Conservation (phyloP, 768 basidiomycete species). For the Harrya chromipes region DNA sequence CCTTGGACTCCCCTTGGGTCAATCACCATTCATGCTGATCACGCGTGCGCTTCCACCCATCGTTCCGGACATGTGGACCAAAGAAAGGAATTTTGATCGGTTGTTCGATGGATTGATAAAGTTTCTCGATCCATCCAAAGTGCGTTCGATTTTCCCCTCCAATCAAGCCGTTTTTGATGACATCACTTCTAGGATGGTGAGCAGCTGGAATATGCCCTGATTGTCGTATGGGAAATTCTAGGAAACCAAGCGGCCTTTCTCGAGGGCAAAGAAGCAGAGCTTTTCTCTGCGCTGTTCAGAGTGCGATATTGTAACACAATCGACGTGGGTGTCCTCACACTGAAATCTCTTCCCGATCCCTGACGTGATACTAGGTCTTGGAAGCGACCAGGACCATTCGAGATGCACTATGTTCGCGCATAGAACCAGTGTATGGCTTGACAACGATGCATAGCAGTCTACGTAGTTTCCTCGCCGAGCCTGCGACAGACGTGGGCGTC, state of each 20-base stretch:
- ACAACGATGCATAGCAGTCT: constrained; percentile 78
- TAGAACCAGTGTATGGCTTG: constrained; percentile 82
- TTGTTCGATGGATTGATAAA: constrained; percentile 64
- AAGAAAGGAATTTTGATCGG: constrained; percentile 64
- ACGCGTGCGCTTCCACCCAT: constrained; percentile 37
- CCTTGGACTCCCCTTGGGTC: constrained; percentile 48
- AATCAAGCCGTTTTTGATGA: background rate
- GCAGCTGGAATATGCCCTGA: constrained; percentile 72
- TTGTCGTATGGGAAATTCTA: constrained; percentile 81
- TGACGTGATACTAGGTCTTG: constrained; percentile 51
- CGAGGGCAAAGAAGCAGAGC: constrained; percentile 75
- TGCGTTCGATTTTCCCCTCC: constrained; percentile 32
- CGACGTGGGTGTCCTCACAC: constrained; percentile 47
- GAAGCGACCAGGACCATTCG: constrained; percentile 83
- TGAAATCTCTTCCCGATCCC: background rate
- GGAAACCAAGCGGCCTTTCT: constrained; percentile 69
- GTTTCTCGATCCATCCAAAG: constrained; percentile 62
- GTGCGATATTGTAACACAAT: constrained; percentile 71
- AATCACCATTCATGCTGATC: constrained; percentile 53
- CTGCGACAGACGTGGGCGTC: constrained; percentile 48
- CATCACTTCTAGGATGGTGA: constrained; percentile 49
- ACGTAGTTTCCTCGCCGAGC: constrained; percentile 57
- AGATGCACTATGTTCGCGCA: constrained; percentile 64
- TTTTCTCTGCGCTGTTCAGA: constrained; percentile 68
- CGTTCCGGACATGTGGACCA: constrained; percentile 66